phyloP scores from a whole-genome alignment of 495 filamentous ascomycete species.

The Paragyromitra xinjiangensis region DNA sequence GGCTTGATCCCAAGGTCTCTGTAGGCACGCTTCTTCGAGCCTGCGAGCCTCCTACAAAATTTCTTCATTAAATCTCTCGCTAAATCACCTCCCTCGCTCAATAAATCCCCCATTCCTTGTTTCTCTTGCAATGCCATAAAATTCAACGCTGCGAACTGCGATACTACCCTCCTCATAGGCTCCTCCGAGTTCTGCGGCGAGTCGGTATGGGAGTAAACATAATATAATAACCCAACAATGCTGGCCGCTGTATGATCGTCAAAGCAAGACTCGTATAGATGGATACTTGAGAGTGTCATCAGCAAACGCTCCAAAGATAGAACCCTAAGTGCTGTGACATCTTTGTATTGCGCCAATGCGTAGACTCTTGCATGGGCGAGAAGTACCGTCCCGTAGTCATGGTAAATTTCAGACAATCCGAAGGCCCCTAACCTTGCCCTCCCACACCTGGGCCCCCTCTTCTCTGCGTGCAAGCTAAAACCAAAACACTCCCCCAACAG shows the following conservation, averaged over 20 bases:
- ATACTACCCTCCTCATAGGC: not conserved
- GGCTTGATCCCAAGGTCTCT: not conserved
- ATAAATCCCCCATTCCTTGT: not conserved
- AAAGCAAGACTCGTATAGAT: not conserved
- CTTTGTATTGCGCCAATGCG: slow-evolving; percentile 5
- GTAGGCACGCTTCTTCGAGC: not conserved
- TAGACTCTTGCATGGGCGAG: slow-evolving; percentile 15
- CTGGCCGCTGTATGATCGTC: not conserved
- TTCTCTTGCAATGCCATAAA: not conserved
- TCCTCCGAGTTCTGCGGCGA: not conserved
- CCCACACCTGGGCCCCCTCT: not conserved
- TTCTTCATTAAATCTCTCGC: slow-evolving; percentile 5
- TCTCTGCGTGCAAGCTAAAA: not conserved
- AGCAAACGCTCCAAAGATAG: not conserved
- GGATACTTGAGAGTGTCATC: not conserved
- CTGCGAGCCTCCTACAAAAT: not conserved
- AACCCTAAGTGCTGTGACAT: not conserved
- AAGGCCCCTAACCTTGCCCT: not conserved
- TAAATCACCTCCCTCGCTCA: not conserved
- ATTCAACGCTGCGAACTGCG: not conserved
- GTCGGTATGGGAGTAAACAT: slow-evolving; percentile 1
- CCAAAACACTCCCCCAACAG: not conserved
- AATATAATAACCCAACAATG: not conserved
- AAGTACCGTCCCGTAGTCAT: not conserved
- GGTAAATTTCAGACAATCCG: not conserved